These are phyloP conservation scores for Melastoma malabathricum DNA, from an alignment of 345 rosid species.

Conservation along the genomic window DNA sequence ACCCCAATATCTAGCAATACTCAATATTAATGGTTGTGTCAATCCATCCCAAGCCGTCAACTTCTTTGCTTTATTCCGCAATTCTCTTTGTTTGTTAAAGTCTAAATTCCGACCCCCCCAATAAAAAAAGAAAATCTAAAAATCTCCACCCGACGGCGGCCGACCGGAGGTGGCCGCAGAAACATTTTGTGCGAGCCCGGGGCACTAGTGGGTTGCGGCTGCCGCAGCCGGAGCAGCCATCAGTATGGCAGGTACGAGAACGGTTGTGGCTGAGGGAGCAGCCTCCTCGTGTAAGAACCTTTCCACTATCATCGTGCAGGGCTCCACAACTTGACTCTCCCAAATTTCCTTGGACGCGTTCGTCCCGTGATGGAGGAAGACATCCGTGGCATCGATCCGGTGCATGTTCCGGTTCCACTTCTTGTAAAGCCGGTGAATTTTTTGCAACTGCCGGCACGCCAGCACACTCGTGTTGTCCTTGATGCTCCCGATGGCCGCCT, in stretches of 20 bases:
- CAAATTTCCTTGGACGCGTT: slow-evolving; percentile 47
- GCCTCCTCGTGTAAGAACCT: slow-evolving; percentile 27
- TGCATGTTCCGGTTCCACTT: slow-evolving; percentile 58
- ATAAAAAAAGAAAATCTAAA: too few species aligned
- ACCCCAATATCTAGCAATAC: too few species aligned
- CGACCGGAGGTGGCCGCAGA: too few species aligned
- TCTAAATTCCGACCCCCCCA: background rate
- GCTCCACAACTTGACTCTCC: slow-evolving; percentile 47
- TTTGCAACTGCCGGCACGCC: slow-evolving; percentile 44
- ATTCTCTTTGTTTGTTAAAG: slow-evolving; percentile 2
- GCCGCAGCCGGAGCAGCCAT: slow-evolving; percentile 31
- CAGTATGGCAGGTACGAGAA: slow-evolving; percentile 1
- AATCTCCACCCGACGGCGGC: too few species aligned
- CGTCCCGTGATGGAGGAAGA: slow-evolving; percentile 34
- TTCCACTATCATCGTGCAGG: slow-evolving; percentile 37
- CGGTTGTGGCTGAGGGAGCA: background rate
- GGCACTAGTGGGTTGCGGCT: slow-evolving; percentile 17
- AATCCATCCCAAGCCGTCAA: too few species aligned
- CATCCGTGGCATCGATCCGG: slow-evolving; percentile 66
- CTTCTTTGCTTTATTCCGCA: too few species aligned
- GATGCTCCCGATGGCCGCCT: slow-evolving; percentile 36
- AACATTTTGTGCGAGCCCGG: background rate
- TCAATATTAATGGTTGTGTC: too few species aligned
- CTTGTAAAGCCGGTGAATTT: slow-evolving; percentile 37
- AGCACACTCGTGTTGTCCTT: slow-evolving; percentile 45